phyloP scores from a whole-genome alignment of 1,139 yeast species.

The Waltiozyma sp. region DNA sequence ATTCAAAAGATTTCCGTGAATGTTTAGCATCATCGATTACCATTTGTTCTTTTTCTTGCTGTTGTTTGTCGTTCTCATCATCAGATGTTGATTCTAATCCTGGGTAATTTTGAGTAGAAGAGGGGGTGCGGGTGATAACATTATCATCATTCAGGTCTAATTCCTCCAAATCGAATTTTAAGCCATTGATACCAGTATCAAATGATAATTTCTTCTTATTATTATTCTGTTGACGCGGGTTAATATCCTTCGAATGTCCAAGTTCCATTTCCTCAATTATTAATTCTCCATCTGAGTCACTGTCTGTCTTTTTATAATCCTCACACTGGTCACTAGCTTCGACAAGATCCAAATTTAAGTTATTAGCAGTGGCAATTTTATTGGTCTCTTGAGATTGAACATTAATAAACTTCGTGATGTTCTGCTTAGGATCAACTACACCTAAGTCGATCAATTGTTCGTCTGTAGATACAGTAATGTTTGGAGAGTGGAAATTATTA shows the following conservation, averaged over 20 bases:
- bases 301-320: constrained; percentile 1
- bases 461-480: not conserved
- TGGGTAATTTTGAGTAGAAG: no score
- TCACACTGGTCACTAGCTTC: not conserved
- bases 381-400: no score
- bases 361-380: not conserved
- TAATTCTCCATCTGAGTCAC: constrained; percentile 13
- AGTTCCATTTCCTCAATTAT: constrained; percentile 14
- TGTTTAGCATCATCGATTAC: no score
- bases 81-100: no score
- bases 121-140: no score
- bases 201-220: not conserved
- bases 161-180: constrained; percentile 14
- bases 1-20: not conserved
- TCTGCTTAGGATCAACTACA: constrained; percentile 1
- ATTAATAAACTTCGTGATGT: no score
- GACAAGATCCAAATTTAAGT: not conserved
- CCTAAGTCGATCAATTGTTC: constrained; percentile 9
- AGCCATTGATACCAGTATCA: constrained; percentile 5
- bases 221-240: not conserved
- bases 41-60: no score
- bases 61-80: no score
- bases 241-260: not conserved
- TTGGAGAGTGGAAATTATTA: not conserved
- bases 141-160: constrained; percentile 11